phyloP scores from a whole-genome alignment of 768 basidiomycete genomes.

The Mycena alexandri region DNA sequence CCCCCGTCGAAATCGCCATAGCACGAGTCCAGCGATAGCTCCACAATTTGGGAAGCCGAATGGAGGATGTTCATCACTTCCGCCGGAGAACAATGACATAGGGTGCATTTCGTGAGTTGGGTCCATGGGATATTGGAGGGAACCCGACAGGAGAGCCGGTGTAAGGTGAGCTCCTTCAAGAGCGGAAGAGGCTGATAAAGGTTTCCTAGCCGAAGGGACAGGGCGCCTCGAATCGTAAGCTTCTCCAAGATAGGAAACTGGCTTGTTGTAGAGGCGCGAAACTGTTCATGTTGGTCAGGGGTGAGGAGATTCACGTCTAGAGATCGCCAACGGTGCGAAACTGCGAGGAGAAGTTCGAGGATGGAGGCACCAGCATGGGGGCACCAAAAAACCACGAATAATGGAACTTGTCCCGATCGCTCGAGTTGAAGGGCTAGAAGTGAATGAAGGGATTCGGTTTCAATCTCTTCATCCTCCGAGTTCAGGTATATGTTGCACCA shows the following conservation, averaged over 20 bases:
- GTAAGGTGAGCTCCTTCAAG: conserved; percentile 23
- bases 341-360: conserved; percentile 16
- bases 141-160: neutral
- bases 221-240: neutral
- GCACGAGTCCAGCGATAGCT: neutral
- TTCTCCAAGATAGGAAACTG: conserved; percentile 22
- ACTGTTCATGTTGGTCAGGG: neutral
- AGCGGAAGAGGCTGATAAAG: conserved; percentile 26
- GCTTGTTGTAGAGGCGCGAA: neutral
- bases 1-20: neutral
- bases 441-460: conserved; percentile 6
- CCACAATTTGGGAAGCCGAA: neutral
- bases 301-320: conserved; percentile 6
- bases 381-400: conserved; percentile 14
- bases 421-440: conserved; percentile 27
- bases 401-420: conserved; percentile 22
- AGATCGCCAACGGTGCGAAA: conserved; percentile 26
- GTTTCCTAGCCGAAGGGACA: conserved; percentile 29
- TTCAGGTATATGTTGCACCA: conserved; percentile 23
- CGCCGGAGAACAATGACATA: neutral
- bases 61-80: conserved; percentile 21
- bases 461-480: neutral
- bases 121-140: conserved; percentile 26
- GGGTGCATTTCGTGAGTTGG: conserved; percentile 17
- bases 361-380: neutral